Conservation (phyloP, 805 yeast species). For the Isabelozyma rhagii region DNA sequence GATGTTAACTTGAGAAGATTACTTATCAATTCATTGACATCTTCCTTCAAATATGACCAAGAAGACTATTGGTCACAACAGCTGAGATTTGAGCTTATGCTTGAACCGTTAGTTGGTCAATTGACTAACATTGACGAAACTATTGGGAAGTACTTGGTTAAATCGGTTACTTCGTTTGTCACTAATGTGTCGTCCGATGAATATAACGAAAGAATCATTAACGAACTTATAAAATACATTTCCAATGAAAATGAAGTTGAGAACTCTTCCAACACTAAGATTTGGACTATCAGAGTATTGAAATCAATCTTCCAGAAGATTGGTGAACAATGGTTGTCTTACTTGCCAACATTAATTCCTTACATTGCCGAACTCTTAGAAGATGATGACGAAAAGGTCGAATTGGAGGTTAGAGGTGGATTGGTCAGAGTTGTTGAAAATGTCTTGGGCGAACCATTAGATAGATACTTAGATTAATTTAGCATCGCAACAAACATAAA, state of each 20-base stretch:
- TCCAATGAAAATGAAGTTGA: slow-evolving; percentile 32
- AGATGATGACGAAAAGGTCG: slow-evolving; percentile 91
- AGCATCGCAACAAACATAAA: neutral
- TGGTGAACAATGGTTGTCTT: slow-evolving; percentile 90
- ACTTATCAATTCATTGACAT: slow-evolving; percentile 65
- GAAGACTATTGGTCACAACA: slow-evolving; percentile 94
- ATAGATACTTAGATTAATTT: slow-evolving; percentile 61
- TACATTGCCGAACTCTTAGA: slow-evolving; percentile 92
- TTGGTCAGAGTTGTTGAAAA: slow-evolving; percentile 87
- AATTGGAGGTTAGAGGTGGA: slow-evolving; percentile 84
- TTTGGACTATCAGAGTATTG: slow-evolving; percentile 79
- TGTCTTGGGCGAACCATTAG: slow-evolving; percentile 92
- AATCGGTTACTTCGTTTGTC: slow-evolving; percentile 74
- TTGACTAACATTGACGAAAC: slow-evolving; percentile 63
- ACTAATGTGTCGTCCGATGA: slow-evolving; percentile 63
- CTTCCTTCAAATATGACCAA: slow-evolving; percentile 84
- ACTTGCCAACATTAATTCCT: slow-evolving; percentile 93
- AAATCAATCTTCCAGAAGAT: slow-evolving; percentile 82
- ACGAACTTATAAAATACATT: slow-evolving; percentile 32
- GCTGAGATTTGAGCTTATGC: slow-evolving; percentile 74
- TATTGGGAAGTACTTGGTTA: slow-evolving; percentile 78
- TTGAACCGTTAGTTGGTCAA: slow-evolving; percentile 63
- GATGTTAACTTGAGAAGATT: slow-evolving; percentile 65
- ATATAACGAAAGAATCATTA: slow-evolving; percentile 63
- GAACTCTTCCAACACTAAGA: slow-evolving; percentile 65